Base-by-base conservation (phyloP, 352 stramenopile genomes). In the Pseudoperonospora humuli region DNA sequence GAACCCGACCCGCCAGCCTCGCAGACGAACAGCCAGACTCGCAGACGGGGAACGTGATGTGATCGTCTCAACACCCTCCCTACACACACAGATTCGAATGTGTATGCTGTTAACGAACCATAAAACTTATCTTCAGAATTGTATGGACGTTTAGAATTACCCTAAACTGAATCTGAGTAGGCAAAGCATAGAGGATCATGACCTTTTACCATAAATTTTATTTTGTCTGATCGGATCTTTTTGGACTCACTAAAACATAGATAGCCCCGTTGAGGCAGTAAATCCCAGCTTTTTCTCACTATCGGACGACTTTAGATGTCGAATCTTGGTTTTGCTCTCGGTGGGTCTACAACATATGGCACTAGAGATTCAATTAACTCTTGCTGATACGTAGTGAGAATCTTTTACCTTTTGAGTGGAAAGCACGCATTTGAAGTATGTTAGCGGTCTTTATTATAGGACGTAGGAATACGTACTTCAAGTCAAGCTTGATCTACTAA, bases 61-160 rank as follows among this genome's bases (percentile, higher is more conserved):
- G 35, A 50, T 37, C 41, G 42, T 53, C 42, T 58, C 46, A 57
- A 52, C 7, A 29, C 14, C 21, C 9, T n/a, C n/a, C n/a, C n/a
- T n/a, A n/a, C n/a, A n/a, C n/a, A 46, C 11, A 46, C 19, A 61
- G 53, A 61, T 61, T 61, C 53, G 41, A 25, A 47, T 9, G 28
- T 56, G 17, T 26, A 18, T 19, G 9, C 17, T 9, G 15, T 28
- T 39, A 4, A 14, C 27, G 13, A 28, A 29, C 33, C 46, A 48
- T 45, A 42, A 43, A 32, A 14, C 11, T 21, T 34, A 43, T 20
- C 43, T 56, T 56, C 10, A 51, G 11, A 17, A 28, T 49, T 47
- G 48, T 58, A 54, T 63, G 14, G 48, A 63, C 8, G n/a, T 11
- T 1, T 29, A 10, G n/a, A 58, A 56, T 45, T 50, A 37, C 23